phyloP scores from a whole-genome alignment of 1,284 basidiomycete genomes.

The Ustilago tritici region DNA sequence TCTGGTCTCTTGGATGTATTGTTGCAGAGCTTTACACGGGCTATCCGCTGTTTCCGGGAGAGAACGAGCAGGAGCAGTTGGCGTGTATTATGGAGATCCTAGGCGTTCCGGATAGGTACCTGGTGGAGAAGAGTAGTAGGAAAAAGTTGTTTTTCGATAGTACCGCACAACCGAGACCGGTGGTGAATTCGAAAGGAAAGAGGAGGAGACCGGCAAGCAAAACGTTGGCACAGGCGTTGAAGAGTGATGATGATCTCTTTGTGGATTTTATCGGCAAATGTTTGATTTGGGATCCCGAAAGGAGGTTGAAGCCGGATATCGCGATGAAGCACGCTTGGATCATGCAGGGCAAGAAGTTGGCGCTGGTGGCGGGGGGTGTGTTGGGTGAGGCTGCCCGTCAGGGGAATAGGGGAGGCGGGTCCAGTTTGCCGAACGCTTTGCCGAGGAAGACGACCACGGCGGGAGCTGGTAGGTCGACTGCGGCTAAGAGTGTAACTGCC shows the following conservation, averaged over 20 bases:
- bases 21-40: conserved; percentile 98
- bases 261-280: conserved; percentile 88
- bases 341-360: conserved; percentile 28
- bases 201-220: conserved; percentile 90
- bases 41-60: conserved; percentile 98
- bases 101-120: conserved; percentile 92
- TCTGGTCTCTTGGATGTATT: conserved; percentile 99
- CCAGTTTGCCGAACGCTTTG: background rate
- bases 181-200: conserved; percentile 96
- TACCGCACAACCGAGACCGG: conserved; percentile 88
- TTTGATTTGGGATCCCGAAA: conserved; percentile 96
- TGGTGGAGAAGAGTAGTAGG: conserved; percentile 91
- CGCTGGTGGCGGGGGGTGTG: conserved; percentile 10
- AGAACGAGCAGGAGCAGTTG: conserved; percentile 93
- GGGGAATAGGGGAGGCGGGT: background rate
- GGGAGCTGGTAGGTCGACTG: background rate
- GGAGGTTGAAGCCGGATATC: conserved; percentile 90
- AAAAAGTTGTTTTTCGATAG: conserved; percentile 97
- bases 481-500: background rate
- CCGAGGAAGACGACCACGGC: conserved; percentile 13
- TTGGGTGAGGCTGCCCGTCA: conserved; percentile 1
- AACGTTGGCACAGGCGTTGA: conserved; percentile 86
- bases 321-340: conserved; percentile 73
- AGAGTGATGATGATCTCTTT: conserved; percentile 82
- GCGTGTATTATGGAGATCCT: conserved; percentile 99